Evolutionary conservation across 345 rosid genomes (phyloP).

Genomic region (Noccaea bulbosa): DNA sequence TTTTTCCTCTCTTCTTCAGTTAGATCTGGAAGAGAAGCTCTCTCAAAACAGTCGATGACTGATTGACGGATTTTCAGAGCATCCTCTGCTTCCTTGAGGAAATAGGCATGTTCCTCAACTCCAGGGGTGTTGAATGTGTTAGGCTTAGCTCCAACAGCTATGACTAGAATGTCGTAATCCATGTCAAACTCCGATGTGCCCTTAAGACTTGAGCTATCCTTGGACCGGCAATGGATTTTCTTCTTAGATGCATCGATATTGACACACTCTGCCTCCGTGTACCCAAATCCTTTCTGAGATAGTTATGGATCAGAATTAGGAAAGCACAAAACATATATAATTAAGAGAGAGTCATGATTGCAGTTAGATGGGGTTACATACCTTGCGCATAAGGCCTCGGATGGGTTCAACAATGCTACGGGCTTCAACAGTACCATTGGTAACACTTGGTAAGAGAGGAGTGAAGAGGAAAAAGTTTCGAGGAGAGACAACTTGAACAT

Average conservation of each 20-base stretch:
- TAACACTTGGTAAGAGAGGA: slow-evolving; percentile 81
- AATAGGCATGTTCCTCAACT: slow-evolving; percentile 68
- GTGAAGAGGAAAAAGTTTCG: slow-evolving; percentile 85
- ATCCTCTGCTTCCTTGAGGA: slow-evolving; percentile 82
- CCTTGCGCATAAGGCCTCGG: slow-evolving; percentile 64
- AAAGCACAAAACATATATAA: neutral
- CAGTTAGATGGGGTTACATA: neutral
- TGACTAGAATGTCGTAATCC: slow-evolving; percentile 70
- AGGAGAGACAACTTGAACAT: slow-evolving; percentile 74
- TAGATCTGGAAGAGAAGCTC: slow-evolving; percentile 65
- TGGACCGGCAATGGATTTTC: slow-evolving; percentile 59
- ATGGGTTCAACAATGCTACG: slow-evolving; percentile 89
- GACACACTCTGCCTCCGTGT: slow-evolving; percentile 74
- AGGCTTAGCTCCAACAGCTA: slow-evolving; percentile 72
- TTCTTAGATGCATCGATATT: slow-evolving; percentile 62
- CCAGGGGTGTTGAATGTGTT: slow-evolving; percentile 90
- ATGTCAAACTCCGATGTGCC: slow-evolving; percentile 59
- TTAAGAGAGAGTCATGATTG: neutral
- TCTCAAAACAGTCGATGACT: slow-evolving; percentile 74
- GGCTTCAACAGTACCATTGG: slow-evolving; percentile 83
- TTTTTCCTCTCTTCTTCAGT: slow-evolving; percentile 74
- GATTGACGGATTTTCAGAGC: slow-evolving; percentile 66
- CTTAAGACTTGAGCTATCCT: slow-evolving; percentile 45
- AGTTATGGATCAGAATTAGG: neutral
- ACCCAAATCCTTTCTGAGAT: slow-evolving; percentile 59